phyloP scores from a whole-genome alignment of 2,329 filamentous ascomycete genomes.

The Aspergillus novoparasiticus region DNA sequence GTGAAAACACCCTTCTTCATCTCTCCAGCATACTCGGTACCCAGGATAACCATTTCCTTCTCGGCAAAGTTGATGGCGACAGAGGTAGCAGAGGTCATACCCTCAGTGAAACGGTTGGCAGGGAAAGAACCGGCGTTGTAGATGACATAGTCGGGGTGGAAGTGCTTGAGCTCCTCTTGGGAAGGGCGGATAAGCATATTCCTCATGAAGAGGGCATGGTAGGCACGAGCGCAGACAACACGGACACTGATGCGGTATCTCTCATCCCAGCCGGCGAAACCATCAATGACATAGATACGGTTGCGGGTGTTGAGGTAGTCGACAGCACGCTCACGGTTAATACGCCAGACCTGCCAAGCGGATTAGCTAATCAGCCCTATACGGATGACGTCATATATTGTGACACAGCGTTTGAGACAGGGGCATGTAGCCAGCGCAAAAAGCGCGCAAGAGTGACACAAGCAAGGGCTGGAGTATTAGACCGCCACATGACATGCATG shows the following conservation, averaged over 20 bases:
- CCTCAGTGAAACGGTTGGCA: slow-evolving; percentile 94
- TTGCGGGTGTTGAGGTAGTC: slow-evolving; percentile 99
- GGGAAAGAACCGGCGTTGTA: slow-evolving; percentile 99
- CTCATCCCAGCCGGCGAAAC: slow-evolving; percentile 97
- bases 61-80: slow-evolving; percentile 99
- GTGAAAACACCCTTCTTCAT: slow-evolving; percentile 99
- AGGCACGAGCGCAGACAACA: slow-evolving; percentile 96
- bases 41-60: slow-evolving; percentile 99
- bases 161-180: slow-evolving; percentile 89
- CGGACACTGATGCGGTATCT: slow-evolving; percentile 97
- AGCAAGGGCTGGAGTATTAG: slow-evolving; percentile 15
- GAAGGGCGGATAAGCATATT: slow-evolving; percentile 99
- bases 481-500: slow-evolving; percentile 11
- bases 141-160: slow-evolving; percentile 99
- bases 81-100: slow-evolving; percentile 98
- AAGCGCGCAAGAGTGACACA: slow-evolving; percentile 6
- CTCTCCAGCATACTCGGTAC: slow-evolving; percentile 96
- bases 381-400: slow-evolving; percentile 33
- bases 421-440: slow-evolving; percentile 3
- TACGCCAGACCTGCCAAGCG: slow-evolving; percentile 83
- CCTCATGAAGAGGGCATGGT: slow-evolving; percentile 99
- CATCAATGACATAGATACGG: slow-evolving; percentile 97
- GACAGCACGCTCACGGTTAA: slow-evolving; percentile 97
- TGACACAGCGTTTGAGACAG: slow-evolving; percentile 9
- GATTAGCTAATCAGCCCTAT: slow-evolving; percentile 25